Evolutionary conservation across 495 filamentous ascomycete genomes (phyloP), one percentile per base, ranked within the genome.

Genomic region (Physcia stellaris): DNA sequence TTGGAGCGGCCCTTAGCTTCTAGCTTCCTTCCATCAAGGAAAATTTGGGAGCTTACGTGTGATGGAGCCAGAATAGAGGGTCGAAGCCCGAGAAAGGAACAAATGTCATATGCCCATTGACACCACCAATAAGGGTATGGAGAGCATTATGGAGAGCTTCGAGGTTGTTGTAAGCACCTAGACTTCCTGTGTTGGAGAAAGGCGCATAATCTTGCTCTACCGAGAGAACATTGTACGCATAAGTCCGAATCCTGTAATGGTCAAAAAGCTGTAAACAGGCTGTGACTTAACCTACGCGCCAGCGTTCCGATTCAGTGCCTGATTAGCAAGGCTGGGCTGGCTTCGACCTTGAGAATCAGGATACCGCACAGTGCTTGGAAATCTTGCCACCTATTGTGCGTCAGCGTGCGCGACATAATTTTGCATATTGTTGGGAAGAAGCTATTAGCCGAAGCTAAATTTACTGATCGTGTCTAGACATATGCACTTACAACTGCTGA

Each of bases 51-150:
- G 40, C 60, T 46, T 47, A 63, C 58, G 47, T 38, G 42, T 68
- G 66, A 41, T 86, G 81, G 3, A 86, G 58, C 55, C 71, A 81
- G 57, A 86, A 87, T 24, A 81, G 60, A 0, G 82, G 80, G 48
- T 86, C 82, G 45, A 81, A 86, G 12, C 71, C 70, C 4, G 82
- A 75, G 42, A 73, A 80, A 0, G 69, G 67, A 20, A 79, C 62
- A 12, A 31, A 66, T 2, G 63, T 61, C 76, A 85, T 80, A 48
- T 83, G 77, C 0, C 80, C 77, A 13, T 62, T 68, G n/a, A n/a
- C n/a, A 22, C 58, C 57, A 7, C 78, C 67, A 10, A 66, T 66
- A 5, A 59, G 39, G 17, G 45, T 54, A 43, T 83, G 79, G 32
- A 83, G 67, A 3, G 59, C 65, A 52, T 82, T 74, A 50, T 84